Base-by-base conservation (phyloP, 441 rosid species). In the Gossypium gossypioides region DNA sequence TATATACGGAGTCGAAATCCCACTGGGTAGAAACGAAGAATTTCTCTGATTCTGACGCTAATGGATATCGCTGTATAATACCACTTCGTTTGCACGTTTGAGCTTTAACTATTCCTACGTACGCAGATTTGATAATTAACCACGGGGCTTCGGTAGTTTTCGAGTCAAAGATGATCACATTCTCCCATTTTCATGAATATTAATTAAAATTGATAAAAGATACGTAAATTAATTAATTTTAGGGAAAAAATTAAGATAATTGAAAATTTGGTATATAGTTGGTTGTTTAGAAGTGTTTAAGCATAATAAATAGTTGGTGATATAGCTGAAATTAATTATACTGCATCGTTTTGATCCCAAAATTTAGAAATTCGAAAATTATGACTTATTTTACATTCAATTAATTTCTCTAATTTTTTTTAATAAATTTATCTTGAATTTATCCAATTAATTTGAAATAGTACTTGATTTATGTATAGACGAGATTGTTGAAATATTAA, bases 11-110 rank as follows among this genome's bases (percentile, higher is more conserved):
- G 7, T 21, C 52, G 19, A 42, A 6, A 24, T n/a, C 52, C 24
- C 60, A 15, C 21, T 1, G 48, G 34, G 9, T 5, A 48, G 56
- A 19, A 8, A 48, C 54, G 56, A 19, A n/a, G 16, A 3, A 19
- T 19, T 34, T 21, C 19, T 24, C 40, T 54, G 48, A 37, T 22
- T 13, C 60, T 24, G 74, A 57, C 72, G 2, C 18, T 76, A 71
- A 71, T 76, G 79, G 75, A 9, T 46, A 24, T 3, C 51, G 62
- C 68, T 48, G 75, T 57, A 61, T 48, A 46, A 76, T 52, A 54
- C 70, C 68, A 56, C 61, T 76, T 55, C 25, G 51, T 42, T 37
- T 16, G 8, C 50, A 62, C 1, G 18, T 55, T 65, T 56, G 16
- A 6, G 51, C 58, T 68, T 40, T 10, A 42, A 44, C 22, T 19